These are phyloP conservation scores for Plantago ovata DNA, from an alignment of 257 asterid species.

Conservation along the genomic window DNA sequence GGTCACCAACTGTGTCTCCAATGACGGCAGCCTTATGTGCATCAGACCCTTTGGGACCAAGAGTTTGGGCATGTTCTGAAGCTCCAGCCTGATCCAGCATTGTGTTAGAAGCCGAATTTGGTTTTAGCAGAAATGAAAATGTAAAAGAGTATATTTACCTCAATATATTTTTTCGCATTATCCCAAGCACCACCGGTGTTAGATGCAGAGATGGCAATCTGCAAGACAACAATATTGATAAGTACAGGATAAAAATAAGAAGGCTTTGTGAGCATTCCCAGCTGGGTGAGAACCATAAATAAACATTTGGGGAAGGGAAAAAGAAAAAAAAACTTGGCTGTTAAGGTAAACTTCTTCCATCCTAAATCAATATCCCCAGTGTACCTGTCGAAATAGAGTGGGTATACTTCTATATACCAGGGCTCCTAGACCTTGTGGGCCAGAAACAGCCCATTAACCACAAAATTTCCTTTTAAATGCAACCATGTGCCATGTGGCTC, in stretches of 20 bases:
- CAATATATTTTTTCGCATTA: conserved; percentile 42
- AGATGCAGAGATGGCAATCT: conserved; percentile 50
- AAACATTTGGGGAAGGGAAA: background rate
- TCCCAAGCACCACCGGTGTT: conserved; percentile 51
- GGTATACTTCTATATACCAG: no score
- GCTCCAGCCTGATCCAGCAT: conserved; percentile 41
- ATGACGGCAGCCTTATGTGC: conserved; percentile 62
- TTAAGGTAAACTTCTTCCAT: no score
- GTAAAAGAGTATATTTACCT: conserved; percentile 18
- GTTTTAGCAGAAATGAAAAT: background rate
- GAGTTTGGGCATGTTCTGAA: conserved; percentile 47
- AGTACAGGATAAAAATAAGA: background rate
- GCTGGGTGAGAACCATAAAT: no score
- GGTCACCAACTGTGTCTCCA: conserved; percentile 62
- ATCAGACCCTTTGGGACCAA: conserved; percentile 59
- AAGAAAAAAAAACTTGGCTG: no score
- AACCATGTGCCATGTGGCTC: no score
- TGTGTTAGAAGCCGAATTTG: background rate
- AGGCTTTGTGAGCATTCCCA: no score
- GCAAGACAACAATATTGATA: conserved; percentile 1
- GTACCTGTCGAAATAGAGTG: no score
- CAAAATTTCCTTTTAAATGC: no score
- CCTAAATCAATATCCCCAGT: no score
- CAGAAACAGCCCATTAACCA: no score
- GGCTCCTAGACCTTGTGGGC: no score